phyloP scores from a whole-genome alignment of 352 stramenopile genomes.

The Phytophthora pseudosyringae region DNA sequence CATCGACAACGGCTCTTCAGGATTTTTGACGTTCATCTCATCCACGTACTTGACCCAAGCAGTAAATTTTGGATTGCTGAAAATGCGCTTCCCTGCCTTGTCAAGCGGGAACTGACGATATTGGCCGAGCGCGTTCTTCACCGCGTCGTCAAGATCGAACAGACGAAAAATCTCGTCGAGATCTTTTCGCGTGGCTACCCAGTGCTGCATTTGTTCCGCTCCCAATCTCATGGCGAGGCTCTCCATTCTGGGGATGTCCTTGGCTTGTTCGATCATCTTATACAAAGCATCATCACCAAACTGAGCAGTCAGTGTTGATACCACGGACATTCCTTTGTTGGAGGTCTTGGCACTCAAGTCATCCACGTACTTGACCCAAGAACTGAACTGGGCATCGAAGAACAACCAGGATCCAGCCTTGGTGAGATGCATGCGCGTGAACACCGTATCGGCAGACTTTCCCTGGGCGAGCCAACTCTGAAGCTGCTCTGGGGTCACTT shows the following conservation, averaged over 20 bases:
- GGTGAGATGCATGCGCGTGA: background rate
- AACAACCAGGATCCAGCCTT: background rate
- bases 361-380: slow-evolving; percentile 1
- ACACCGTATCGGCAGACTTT: slow-evolving; percentile 1
- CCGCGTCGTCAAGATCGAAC: background rate
- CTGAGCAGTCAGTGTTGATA: background rate
- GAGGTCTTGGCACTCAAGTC: slow-evolving; percentile 2
- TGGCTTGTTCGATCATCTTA: background rate
- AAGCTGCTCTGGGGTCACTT: background rate
- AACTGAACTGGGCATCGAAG: background rate
- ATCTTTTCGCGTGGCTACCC: background rate
- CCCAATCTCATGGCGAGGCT: background rate
- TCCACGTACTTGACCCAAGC: slow-evolving; percentile 11
- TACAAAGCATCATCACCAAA: background rate
- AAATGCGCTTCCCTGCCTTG: background rate
- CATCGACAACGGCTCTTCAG: background rate
- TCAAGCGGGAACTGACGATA: background rate
- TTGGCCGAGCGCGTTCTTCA: too few relatives aligned
- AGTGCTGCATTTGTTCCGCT: slow-evolving; percentile 1
- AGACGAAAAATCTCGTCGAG: background rate
- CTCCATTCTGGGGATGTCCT: background rate
- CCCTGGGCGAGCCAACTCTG: background rate
- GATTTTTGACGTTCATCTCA: slow-evolving; percentile 8
- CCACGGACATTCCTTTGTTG: background rate
- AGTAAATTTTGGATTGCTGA: background rate